Percentiles rank a stretch among this genome's conserved stretches.
phyloP scores from a whole-genome alignment of 1,284 basidiomycete genomes.

The Mixia osmundae region DNA sequence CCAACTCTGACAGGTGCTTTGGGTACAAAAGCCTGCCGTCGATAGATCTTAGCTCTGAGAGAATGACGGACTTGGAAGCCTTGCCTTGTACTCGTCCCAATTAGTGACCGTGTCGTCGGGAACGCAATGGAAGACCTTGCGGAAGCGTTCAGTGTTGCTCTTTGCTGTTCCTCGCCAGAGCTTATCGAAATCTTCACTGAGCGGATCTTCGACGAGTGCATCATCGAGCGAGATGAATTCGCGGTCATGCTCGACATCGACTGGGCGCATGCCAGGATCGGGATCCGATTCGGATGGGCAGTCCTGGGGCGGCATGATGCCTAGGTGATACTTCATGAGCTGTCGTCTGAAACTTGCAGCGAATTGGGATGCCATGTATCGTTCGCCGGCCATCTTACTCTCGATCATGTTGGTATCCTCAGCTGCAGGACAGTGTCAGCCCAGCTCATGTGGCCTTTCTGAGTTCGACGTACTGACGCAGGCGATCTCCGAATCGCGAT shows the following conservation, averaged over 20 bases:
- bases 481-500: conserved; percentile 82
- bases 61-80: conserved; percentile 25
- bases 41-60: conserved; percentile 35
- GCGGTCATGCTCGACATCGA: conserved; percentile 42
- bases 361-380: conserved; percentile 42
- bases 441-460: too few relatives aligned
- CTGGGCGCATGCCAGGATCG: conserved; percentile 46
- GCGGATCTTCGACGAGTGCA: conserved; percentile 46
- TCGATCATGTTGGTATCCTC: conserved; percentile 62
- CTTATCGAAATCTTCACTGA: conserved; percentile 35
- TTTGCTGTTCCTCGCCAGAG: conserved; percentile 51
- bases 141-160: conserved; percentile 53
- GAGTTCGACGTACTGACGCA: too few relatives aligned
- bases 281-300: conserved; percentile 13
- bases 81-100: conserved; percentile 33
- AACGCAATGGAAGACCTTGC: conserved; percentile 55
- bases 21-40: conserved; percentile 12
- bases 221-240: conserved; percentile 39
- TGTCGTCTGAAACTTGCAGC: conserved; percentile 51
- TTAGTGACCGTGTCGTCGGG: conserved; percentile 50
- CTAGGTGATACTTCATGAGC: conserved; percentile 30
- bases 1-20: conserved; percentile 9
- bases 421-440: too few relatives aligned
- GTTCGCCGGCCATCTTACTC: conserved; percentile 6
- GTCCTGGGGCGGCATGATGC: conserved; percentile 12